Evolutionary conservation across 805 yeast genomes (phyloP), one percentile per base, ranked within the genome.

Genomic region (Metschnikowia gelsemii): DNA sequence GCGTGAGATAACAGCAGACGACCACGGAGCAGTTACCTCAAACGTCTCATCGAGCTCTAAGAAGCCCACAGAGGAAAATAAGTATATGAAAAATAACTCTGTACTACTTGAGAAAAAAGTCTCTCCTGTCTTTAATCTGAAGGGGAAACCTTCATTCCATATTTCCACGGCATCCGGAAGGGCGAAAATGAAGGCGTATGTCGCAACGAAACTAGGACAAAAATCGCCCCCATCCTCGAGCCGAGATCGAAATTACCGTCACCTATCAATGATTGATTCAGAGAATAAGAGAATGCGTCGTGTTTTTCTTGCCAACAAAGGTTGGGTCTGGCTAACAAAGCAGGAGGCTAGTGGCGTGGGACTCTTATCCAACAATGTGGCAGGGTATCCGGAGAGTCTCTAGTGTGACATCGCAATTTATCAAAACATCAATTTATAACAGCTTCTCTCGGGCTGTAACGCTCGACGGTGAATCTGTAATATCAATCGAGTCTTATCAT

Each of bases 91-190:
- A 4, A 11, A 6, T 11, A 27, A 27, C 4, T 18, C 14, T n/a
- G 30, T 13, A 4, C 37, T 8, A 22, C 16, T 9, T 13, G 23
- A 30, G 11, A 35, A 27, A 20, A 17, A 21, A 9, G 21, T 26
- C 12, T 37, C 14, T 22, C 23, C 23, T 3, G 24, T 17, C 14
- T 7, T 6, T 12, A 11, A 25, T 9, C 17, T 16, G 22, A 22
- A 30, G 8, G 36, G 23, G 5, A 38, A 45, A 31, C 42, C 47
- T 3, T 39, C 50, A 1, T 48, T 48, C 23, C 39, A 48, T 18
- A 45, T 48, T 13, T 32, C 47, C 3, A 45, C 46, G 2, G 51
- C 42, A 26, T 13, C 35, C 3, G 51, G 51, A 7, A 32, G 51
- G 16, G 50, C 47, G 4, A 35, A 38, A 14, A 41, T 48, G 51